These are phyloP conservation scores for Flaveria ramosissima DNA, from an alignment of 129 eudicot genomes.

Conservation along the genomic window DNA sequence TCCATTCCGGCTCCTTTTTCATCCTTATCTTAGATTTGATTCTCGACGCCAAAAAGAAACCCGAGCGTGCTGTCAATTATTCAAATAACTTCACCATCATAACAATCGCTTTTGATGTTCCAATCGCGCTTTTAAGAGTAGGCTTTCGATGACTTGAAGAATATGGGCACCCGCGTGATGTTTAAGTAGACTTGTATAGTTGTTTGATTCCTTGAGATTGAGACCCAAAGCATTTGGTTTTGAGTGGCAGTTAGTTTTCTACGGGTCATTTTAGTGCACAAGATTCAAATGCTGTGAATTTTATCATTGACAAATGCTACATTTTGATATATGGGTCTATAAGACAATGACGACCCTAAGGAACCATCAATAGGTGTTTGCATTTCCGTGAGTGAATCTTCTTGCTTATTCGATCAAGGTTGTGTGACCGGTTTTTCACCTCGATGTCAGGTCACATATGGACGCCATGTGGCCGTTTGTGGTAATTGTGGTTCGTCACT, in stretches of 20 bases:
- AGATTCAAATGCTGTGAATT: constrained; percentile 2
- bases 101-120: constrained; percentile 21
- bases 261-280: constrained; percentile 26
- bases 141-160: constrained; percentile 29
- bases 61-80: neutral
- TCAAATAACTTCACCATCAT: constrained; percentile 19
- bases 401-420: neutral
- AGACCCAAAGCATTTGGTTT: constrained; percentile 19
- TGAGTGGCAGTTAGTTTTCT: constrained; percentile 21
- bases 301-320: neutral
- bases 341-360: constrained; percentile 8
- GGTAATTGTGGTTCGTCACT: neutral
- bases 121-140: neutral
- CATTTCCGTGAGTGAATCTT: neutral
- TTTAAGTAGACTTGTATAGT: constrained; percentile 28
- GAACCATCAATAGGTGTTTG: constrained; percentile 17
- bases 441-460: neutral
- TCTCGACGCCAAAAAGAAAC: constrained; percentile 19
- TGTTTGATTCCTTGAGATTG: constrained; percentile 43
- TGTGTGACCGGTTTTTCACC: neutral
- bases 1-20: neutral
- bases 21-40: constrained; percentile 36
- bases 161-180: constrained; percentile 34
- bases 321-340: neutral
- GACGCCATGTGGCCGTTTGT: neutral